A percentile compares a stretch with the other conserved stretches of the same genome.
These are phyloP conservation scores for Fusarium sp. DNA, from an alignment of 2,329 filamentous ascomycete species.

Conservation along the genomic window DNA sequence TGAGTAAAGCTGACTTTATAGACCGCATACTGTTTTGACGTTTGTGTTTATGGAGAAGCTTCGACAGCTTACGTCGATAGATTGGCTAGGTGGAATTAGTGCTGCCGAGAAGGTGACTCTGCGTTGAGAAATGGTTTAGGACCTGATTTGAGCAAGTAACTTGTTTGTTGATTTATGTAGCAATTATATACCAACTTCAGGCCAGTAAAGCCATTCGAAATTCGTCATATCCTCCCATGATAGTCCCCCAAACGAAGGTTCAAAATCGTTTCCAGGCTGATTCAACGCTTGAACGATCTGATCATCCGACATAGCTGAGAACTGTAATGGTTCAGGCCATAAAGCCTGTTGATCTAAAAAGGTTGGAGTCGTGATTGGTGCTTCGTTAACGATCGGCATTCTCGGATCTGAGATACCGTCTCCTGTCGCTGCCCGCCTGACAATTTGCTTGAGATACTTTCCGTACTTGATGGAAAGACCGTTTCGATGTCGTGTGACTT, in stretches of 20 bases:
- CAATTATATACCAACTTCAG: constrained; percentile 54
- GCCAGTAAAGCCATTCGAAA: constrained; percentile 68
- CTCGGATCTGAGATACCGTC: constrained; percentile 30
- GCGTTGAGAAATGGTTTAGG: constrained; percentile 3
- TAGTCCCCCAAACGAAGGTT: constrained; percentile 65
- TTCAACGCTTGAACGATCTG: constrained; percentile 75
- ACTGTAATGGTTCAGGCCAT: constrained; percentile 67
- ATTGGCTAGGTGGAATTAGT: constrained; percentile 31
- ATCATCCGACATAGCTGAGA: constrained; percentile 76
- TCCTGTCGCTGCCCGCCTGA: constrained; percentile 52
- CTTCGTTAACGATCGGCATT: constrained; percentile 25
- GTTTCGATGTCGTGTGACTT: constrained; percentile 72
- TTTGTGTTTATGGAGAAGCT: constrained; percentile 61
- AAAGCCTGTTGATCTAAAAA: constrained; percentile 49
- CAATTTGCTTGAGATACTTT: constrained; percentile 59
- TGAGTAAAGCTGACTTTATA: constrained; percentile 31
- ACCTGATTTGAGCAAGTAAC: constrained; percentile 10
- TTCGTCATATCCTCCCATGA: constrained; percentile 70
- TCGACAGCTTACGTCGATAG: constrained; percentile 48
- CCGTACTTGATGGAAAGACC: constrained; percentile 69
- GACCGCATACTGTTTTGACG: constrained; percentile 59
- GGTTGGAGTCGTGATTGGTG: constrained; percentile 39
- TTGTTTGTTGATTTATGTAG: constrained; percentile 22
- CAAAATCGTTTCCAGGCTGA: constrained; percentile 70
- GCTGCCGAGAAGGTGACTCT: constrained; percentile 20